Percentiles rank a stretch among this genome's conserved stretches.
These are phyloP conservation scores for Lineolata rhizophorae DNA, from an alignment of 495 filamentous ascomycete species.

Conservation along the genomic window DNA sequence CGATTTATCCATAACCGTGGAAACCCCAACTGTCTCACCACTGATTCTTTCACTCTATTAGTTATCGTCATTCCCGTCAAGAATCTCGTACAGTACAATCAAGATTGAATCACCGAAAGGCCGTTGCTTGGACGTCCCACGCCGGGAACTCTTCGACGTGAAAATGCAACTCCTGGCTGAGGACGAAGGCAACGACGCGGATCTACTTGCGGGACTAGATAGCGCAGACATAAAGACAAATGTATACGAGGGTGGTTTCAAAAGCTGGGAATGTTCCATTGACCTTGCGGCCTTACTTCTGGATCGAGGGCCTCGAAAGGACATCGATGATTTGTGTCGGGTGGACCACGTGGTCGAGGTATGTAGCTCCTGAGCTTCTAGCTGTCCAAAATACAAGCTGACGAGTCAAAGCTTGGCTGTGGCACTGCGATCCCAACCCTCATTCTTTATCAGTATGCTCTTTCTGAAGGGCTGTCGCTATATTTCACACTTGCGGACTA, in stretches of 20 bases:
- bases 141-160: conserved; percentile 83
- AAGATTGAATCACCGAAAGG: conserved; percentile 26
- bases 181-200: conserved; percentile 27
- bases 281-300: conserved; percentile 58
- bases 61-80: conserved; percentile 50
- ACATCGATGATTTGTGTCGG: conserved; percentile 16
- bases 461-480: conserved; percentile 24
- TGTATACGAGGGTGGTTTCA: conserved; percentile 96
- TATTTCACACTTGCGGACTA: conserved; percentile 72
- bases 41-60: conserved; percentile 10
- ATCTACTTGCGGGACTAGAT: conserved; percentile 30
- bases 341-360: conserved; percentile 56
- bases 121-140: conserved; percentile 36
- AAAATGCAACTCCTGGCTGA: conserved; percentile 87
- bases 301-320: conserved; percentile 16
- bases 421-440: conserved; percentile 75
- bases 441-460: conserved; percentile 47
- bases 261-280: conserved; percentile 91
- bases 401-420: conserved; percentile 46
- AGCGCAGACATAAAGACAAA: conserved; percentile 70
- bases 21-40: conserved; percentile 1
- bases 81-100: conserved; percentile 50
- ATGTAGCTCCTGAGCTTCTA: conserved; percentile 7
- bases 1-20: not conserved
- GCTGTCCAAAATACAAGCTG: not conserved